A percentile compares a stretch with the other conserved stretches of the same genome.
These are phyloP conservation scores for Thuidium tamariscinum DNA, from an alignment of 225 moss, liverwort and hornwort genomes.

Conservation along the genomic window DNA sequence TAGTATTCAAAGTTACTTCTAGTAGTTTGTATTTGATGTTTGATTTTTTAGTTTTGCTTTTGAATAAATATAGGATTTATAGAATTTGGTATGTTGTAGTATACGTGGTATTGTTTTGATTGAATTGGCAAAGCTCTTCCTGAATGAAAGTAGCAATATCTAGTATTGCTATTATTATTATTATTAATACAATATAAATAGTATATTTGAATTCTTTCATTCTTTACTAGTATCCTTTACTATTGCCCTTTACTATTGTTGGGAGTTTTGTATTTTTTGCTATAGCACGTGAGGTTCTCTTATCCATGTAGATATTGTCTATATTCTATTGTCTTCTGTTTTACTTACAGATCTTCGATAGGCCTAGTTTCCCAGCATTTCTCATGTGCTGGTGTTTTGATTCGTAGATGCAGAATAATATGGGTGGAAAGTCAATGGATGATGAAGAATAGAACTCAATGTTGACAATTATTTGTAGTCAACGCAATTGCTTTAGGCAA, in stretches of 20 bases:
- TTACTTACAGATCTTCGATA: background rate
- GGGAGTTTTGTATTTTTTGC: background rate
- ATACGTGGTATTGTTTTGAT: too few relatives aligned
- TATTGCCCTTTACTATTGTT: background rate
- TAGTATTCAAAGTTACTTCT: too few relatives aligned
- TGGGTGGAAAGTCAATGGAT: constrained; percentile 36
- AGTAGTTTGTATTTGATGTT: too few relatives aligned
- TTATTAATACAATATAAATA: background rate
- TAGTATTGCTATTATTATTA: background rate
- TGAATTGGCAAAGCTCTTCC: background rate
- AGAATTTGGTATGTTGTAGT: too few relatives aligned
- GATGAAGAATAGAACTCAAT: constrained; percentile 87
- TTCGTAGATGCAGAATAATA: constrained; percentile 29
- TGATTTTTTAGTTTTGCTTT: too few relatives aligned
- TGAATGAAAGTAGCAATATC: background rate
- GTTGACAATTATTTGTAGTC: constrained; percentile 93
- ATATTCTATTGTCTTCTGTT: background rate
- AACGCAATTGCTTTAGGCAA: constrained; percentile 86
- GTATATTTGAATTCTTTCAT: background rate
- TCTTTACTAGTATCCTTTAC: background rate
- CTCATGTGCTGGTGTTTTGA: background rate
- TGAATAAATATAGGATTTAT: too few relatives aligned
- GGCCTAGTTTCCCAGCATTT: background rate
- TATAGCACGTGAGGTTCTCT: background rate
- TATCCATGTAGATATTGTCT: background rate